phyloP scores from a whole-genome alignment of 129 eudicot species.

The Solidago caesia region DNA sequence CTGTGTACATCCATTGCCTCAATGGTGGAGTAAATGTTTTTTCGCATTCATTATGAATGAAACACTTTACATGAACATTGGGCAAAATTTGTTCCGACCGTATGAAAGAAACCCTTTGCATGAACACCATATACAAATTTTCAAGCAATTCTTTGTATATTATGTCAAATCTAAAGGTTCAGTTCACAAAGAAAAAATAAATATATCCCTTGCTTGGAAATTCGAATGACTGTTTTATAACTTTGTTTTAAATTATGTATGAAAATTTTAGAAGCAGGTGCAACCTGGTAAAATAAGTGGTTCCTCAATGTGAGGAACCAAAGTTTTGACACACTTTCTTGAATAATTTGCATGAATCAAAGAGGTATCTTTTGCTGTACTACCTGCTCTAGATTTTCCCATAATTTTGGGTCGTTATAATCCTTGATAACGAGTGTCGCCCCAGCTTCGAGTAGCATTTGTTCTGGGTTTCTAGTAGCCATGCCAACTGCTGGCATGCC shows the following conservation, averaged over 20 bases:
- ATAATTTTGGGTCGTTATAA: conserved; percentile 64
- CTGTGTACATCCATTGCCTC: background rate
- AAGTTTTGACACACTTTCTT: conserved; percentile 20
- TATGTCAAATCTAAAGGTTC: too few relatives aligned
- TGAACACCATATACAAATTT: too few relatives aligned
- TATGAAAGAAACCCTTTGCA: too few relatives aligned
- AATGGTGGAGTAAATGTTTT: too few relatives aligned
- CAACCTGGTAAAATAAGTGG: conserved; percentile 16
- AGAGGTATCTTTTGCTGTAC: conserved; percentile 26
- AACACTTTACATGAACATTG: too few relatives aligned
- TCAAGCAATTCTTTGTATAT: too few relatives aligned
- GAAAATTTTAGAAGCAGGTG: background rate
- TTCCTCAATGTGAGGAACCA: conserved; percentile 24
- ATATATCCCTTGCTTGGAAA: background rate
- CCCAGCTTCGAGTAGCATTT: conserved; percentile 58
- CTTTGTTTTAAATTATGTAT: conserved; percentile 1
- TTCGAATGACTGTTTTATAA: background rate
- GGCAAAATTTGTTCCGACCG: too few relatives aligned
- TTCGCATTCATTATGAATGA: too few relatives aligned
- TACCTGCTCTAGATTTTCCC: conserved; percentile 60
- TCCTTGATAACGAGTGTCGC: conserved; percentile 72
- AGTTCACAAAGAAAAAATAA: background rate
- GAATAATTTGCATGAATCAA: conserved; percentile 20
- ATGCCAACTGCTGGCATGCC: conserved; percentile 87
- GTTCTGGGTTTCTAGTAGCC: conserved; percentile 73